phyloP scores from a whole-genome alignment of 2,329 filamentous ascomycete species.

The Botryotinia globosa region DNA sequence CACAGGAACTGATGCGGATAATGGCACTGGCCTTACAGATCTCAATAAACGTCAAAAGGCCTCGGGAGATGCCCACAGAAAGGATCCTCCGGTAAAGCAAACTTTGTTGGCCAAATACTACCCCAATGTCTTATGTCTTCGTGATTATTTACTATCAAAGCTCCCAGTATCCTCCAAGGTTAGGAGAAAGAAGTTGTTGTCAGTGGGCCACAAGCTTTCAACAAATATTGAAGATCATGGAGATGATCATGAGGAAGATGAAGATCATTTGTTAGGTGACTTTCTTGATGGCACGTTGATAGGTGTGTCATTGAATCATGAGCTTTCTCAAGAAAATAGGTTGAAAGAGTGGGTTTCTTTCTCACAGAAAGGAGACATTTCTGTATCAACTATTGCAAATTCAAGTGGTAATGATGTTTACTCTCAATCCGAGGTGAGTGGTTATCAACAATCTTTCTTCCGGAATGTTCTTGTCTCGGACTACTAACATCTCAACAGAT shows the following conservation, averaged over 20 bases:
- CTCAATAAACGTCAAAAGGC: conserved; percentile 35
- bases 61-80: conserved; percentile 17
- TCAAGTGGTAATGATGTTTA: conserved; percentile 46
- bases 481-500: conserved; percentile 49
- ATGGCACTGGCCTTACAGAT: conserved; percentile 24
- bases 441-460: conserved; percentile 15
- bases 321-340: conserved; percentile 40
- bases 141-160: conserved; percentile 65
- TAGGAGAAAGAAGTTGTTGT: conserved; percentile 50
- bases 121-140: conserved; percentile 60
- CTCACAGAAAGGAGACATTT: conserved; percentile 62
- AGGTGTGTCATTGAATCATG: conserved; percentile 30
- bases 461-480: conserved; percentile 19
- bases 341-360: conserved; percentile 58
- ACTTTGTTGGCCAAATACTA: conserved; percentile 70
- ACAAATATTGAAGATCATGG: neutral
- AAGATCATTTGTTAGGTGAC: conserved; percentile 20
- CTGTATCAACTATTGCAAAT: conserved; percentile 50
- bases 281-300: conserved; percentile 38
- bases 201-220: conserved; percentile 36
- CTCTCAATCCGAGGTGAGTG: conserved; percentile 62
- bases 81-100: conserved; percentile 45
- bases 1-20: neutral
- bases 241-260: conserved; percentile 13
- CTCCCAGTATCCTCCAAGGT: conserved; percentile 66